These are phyloP conservation scores for Cunninghamia lanceolata DNA, from an alignment of 75 land plant genomes.

Conservation along the genomic window DNA sequence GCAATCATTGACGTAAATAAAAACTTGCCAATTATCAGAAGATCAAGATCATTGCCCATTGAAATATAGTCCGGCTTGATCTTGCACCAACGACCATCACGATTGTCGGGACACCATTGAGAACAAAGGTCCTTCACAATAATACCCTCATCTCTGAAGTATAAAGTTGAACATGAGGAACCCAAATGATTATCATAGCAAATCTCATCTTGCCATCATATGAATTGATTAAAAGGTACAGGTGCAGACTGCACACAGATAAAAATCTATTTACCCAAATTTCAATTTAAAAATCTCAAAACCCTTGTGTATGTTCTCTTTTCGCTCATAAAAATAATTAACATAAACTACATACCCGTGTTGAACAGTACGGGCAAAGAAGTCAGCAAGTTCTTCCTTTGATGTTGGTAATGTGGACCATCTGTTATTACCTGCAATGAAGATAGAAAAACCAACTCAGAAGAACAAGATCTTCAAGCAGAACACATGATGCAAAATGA, in stretches of 20 bases:
- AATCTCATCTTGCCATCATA: not conserved
- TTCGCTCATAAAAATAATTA: not conserved
- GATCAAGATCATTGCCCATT: constrained; percentile 27
- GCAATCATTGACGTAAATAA: not conserved
- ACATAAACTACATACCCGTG: constrained; percentile 16
- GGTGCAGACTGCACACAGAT: not conserved
- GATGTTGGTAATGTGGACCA: constrained; percentile 20
- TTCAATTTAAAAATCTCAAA: not conserved
- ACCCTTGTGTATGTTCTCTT: not conserved
- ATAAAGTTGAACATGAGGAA: not conserved
- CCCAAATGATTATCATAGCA: not conserved
- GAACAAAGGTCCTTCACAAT: constrained; percentile 22
- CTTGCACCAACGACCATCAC: constrained; percentile 38
- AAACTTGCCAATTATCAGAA: constrained; percentile 25
- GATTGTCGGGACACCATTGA: constrained; percentile 31
- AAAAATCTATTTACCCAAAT: not conserved
- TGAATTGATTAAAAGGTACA: not conserved
- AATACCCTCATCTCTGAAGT: constrained; percentile 30
- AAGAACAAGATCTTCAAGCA: not conserved
- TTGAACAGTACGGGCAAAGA: constrained; percentile 17
- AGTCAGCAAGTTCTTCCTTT: constrained; percentile 15
- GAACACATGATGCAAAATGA: not conserved
- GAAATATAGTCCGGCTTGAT: constrained; percentile 30
- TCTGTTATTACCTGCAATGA: constrained; percentile 6
- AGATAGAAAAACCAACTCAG: not conserved